Conservation (phyloP, 441 rosid species). For the Erysimum pusillum region DNA sequence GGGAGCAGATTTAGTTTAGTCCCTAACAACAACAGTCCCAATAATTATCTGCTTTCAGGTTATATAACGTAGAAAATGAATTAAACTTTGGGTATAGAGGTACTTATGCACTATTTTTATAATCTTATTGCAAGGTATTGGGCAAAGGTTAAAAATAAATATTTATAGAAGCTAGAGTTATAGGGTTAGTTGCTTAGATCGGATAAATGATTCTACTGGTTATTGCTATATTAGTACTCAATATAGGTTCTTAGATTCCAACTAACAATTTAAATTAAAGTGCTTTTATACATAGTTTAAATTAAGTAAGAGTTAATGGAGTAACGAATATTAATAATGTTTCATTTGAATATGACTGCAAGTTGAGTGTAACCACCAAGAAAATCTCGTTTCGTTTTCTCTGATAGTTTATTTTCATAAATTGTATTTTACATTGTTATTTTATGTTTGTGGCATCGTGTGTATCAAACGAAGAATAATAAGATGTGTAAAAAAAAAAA, state of each 20-base stretch:
- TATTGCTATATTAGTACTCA: slow-evolving; percentile 13
- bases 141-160: background rate
- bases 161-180: slow-evolving; percentile 18
- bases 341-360: background rate
- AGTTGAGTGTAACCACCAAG: background rate
- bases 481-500: background rate
- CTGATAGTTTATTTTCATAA: background rate
- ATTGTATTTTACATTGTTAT: background rate
- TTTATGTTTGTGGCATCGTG: background rate
- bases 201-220: slow-evolving; percentile 19
- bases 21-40: too few species aligned
- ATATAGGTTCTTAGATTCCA: slow-evolving; percentile 37
- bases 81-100: slow-evolving; percentile 18
- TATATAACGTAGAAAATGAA: slow-evolving; percentile 8
- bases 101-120: slow-evolving; percentile 28
- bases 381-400: background rate
- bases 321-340: slow-evolving; percentile 1
- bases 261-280: slow-evolving; percentile 14
- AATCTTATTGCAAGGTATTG: slow-evolving; percentile 7
- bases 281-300: background rate
- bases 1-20: slow-evolving; percentile 46
- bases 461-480: background rate
- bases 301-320: background rate
- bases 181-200: slow-evolving; percentile 45
- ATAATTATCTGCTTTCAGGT: slow-evolving; percentile 35